A percentile compares a stretch with the other conserved stretches of the same genome.
Evolutionary conservation across 306 rosid species (phyloP).

Genomic region (Lithocarpus polystachyus): DNA sequence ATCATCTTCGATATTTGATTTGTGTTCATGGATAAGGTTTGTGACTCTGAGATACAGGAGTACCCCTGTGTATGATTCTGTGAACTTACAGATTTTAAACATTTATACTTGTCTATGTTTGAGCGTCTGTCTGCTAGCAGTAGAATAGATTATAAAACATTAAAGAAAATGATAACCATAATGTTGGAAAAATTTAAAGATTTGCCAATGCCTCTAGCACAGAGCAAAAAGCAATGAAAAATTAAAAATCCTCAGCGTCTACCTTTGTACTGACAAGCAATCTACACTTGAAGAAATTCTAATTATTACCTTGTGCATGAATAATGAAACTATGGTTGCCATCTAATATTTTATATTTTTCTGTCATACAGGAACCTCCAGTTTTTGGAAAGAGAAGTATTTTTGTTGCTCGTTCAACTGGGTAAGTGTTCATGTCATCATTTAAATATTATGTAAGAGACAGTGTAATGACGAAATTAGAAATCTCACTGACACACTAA

Average conservation of each 20-base stretch:
- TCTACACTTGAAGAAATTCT: neutral
- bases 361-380: slow-evolving; percentile 82
- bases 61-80: neutral
- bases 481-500: neutral
- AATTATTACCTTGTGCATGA: slow-evolving; percentile 1
- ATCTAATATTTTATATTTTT: slow-evolving; percentile 16
- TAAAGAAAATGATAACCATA: neutral
- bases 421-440: slow-evolving; percentile 46
- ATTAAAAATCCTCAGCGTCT: neutral
- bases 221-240: neutral
- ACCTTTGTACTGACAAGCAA: neutral
- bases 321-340: slow-evolving; percentile 10
- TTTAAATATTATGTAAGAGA: neutral
- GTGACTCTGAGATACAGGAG: neutral
- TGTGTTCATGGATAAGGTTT: neutral
- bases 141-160: neutral
- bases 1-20: neutral
- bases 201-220: neutral
- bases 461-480: neutral
- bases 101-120: neutral
- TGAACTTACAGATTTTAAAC: neutral
- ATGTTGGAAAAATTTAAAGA: neutral
- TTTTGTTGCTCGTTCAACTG: slow-evolving; percentile 62
- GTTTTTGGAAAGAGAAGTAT: slow-evolving; percentile 94
- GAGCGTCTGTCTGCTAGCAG: neutral